Conservation (phyloP, 805 yeast species). For the Candida suzukii region DNA sequence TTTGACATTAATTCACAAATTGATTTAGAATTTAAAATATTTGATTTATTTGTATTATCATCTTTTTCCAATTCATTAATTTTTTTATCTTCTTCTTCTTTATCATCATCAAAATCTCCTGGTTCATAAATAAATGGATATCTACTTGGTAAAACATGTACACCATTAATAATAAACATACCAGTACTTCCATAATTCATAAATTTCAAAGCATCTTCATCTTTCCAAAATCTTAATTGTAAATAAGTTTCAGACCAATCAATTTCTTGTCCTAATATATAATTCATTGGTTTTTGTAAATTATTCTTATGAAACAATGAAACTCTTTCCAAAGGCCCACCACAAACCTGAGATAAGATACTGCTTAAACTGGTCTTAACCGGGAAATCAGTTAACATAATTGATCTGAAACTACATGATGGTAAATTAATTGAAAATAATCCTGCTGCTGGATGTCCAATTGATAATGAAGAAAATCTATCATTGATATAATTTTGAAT, state of each 20-base stretch:
- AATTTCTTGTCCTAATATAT: slow-evolving; percentile 5
- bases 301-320: slow-evolving; percentile 6
- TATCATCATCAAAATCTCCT: not conserved
- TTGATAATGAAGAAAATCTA: not conserved
- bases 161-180: slow-evolving; percentile 54
- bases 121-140: slow-evolving; percentile 9
- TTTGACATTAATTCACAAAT: slow-evolving; percentile 25
- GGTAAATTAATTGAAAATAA: not conserved
- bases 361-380: slow-evolving; percentile 37
- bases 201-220: slow-evolving; percentile 49
- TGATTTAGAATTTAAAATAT: not conserved
- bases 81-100: not conserved
- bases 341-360: slow-evolving; percentile 48
- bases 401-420: not conserved
- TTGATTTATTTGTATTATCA: too few relatives aligned
- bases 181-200: slow-evolving; percentile 44
- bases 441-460: not conserved
- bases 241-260: slow-evolving; percentile 23
- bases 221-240: slow-evolving; percentile 45
- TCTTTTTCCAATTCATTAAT: not conserved
- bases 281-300: not conserved
- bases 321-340: slow-evolving; percentile 63
- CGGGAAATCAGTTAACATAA: not conserved
- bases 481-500: not conserved
- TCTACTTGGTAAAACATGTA: slow-evolving; percentile 42